These are phyloP conservation scores for Aphanomyces cochlioides DNA, from an alignment of 352 stramenopile species.

Conservation along the genomic window DNA sequence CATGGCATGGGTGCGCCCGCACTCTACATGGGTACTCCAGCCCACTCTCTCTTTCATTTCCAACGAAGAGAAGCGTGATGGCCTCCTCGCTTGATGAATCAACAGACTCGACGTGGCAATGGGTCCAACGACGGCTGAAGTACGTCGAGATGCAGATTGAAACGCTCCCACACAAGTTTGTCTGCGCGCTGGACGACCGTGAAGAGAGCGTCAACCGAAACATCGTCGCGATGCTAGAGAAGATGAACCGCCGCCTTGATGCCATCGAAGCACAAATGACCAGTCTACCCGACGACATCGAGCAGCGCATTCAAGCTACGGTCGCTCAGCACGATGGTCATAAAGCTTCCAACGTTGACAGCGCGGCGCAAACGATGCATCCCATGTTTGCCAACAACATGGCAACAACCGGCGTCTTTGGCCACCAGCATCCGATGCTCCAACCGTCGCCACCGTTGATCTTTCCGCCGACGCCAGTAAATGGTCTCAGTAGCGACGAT, in stretches of 20 bases:
- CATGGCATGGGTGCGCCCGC: no score
- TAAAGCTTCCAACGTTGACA: not conserved
- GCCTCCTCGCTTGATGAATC: no score
- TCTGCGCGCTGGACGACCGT: not conserved
- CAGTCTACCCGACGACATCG: not conserved
- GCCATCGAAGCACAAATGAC: not conserved
- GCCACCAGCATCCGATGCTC: no score
- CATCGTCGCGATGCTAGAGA: not conserved
- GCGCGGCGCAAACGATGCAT: not conserved
- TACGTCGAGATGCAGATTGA: conserved; percentile 6
- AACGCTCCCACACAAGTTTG: not conserved
- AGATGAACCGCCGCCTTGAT: not conserved
- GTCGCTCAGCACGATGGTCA: no score
- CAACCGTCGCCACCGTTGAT: no score
- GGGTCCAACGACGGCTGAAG: not conserved
- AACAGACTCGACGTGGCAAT: not conserved
- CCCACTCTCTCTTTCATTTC: no score
- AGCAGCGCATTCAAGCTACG: no score
- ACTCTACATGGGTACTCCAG: no score
- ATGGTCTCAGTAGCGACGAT: no score
- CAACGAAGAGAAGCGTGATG: no score
- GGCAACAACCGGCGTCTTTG: no score
- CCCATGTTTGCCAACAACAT: not conserved
- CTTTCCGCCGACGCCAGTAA: no score
- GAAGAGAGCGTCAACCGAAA: not conserved